phyloP scores from a whole-genome alignment of 257 asterid species.

The Apocynum venetum region DNA sequence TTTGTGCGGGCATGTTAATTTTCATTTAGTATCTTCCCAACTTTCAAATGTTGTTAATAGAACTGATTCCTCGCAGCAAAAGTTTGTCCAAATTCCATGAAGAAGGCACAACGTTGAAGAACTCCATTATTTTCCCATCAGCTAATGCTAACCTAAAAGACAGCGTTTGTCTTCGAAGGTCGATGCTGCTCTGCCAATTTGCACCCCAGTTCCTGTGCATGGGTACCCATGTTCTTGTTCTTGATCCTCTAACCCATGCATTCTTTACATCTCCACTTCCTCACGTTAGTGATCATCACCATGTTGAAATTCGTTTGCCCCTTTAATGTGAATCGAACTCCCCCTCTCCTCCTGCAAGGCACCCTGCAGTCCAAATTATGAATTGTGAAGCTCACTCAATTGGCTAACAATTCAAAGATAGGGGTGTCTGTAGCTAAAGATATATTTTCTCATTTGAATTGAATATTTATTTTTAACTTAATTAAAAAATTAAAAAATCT shows the following conservation, averaged over 20 bases:
- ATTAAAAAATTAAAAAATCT: too few species aligned
- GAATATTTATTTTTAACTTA: too few species aligned
- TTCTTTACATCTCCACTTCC: conserved; percentile 56
- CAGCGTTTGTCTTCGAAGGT: conserved; percentile 47
- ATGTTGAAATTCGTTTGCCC: conserved; percentile 62
- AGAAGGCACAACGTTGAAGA: conserved; percentile 53
- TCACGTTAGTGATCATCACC: conserved; percentile 58
- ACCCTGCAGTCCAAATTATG: conserved; percentile 33
- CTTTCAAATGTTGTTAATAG: neutral
- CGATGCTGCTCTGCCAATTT: conserved; percentile 51
- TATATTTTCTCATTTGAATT: too few species aligned
- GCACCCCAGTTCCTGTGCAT: conserved; percentile 74
- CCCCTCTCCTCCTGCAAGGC: conserved; percentile 56
- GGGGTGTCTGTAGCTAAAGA: too few species aligned
- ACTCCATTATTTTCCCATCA: conserved; percentile 33
- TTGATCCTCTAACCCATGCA: conserved; percentile 55
- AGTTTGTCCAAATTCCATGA: conserved; percentile 70
- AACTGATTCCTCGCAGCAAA: conserved; percentile 29
- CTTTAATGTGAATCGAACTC: conserved; percentile 61
- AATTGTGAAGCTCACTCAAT: too few species aligned
- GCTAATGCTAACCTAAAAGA: conserved; percentile 47
- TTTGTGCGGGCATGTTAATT: neutral
- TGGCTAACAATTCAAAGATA: too few species aligned
- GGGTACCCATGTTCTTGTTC: conserved; percentile 40
- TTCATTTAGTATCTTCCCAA: too few species aligned